These are phyloP conservation scores for Pseudophaeomoniella oleicola DNA, from an alignment of 2,329 filamentous ascomycete genomes.

Conservation along the genomic window DNA sequence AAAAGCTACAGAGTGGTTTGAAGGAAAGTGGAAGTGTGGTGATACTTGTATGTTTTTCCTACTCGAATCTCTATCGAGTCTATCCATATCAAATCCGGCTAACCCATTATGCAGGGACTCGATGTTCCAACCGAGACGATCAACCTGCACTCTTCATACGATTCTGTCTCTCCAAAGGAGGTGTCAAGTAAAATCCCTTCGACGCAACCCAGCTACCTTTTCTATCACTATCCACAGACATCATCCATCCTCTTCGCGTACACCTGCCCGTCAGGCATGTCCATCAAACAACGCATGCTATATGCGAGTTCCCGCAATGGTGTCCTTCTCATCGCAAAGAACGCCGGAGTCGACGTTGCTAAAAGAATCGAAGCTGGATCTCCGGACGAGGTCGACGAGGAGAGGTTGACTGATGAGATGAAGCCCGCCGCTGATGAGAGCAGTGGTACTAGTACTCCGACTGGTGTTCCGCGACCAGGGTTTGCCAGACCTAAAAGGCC, in stretches of 20 bases:
- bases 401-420: constrained; percentile 39
- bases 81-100: too few relatives aligned
- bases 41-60: constrained; percentile 32
- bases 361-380: constrained; percentile 49
- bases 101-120: constrained; percentile 27
- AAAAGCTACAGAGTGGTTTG: constrained; percentile 29
- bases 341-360: constrained; percentile 40
- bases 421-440: constrained; percentile 4
- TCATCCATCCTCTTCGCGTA: constrained; percentile 45
- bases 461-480: constrained; percentile 32
- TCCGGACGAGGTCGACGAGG: constrained; percentile 41
- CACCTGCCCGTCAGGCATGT: constrained; percentile 45
- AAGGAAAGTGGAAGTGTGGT: constrained; percentile 25
- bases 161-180: constrained; percentile 25
- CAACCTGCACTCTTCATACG: constrained; percentile 31
- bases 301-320: constrained; percentile 44
- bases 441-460: constrained; percentile 1
- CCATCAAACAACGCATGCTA: constrained; percentile 52
- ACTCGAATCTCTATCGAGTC: too few relatives aligned
- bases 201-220: constrained; percentile 44
- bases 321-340: constrained; percentile 38
- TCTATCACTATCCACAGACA: constrained; percentile 39
- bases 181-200: constrained; percentile 34
- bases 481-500: constrained; percentile 52
- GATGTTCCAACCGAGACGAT: constrained; percentile 39